phyloP scores from a whole-genome alignment of 768 basidiomycete genomes.

The Stropharia rugosoannulata region DNA sequence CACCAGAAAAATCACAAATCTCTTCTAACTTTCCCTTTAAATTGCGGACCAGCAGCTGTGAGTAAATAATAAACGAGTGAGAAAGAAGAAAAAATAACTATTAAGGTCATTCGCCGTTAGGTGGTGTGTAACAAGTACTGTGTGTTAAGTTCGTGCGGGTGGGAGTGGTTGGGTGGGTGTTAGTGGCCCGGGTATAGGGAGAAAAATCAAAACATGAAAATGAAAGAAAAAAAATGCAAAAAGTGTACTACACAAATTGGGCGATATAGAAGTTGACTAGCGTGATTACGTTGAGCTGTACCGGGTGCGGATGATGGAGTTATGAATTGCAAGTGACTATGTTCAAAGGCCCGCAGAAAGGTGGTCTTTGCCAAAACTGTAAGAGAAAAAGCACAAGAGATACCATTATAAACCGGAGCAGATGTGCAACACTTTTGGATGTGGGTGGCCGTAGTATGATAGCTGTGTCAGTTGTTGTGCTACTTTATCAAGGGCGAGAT shows the following conservation, averaged over 20 bases:
- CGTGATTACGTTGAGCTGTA: slow-evolving; percentile 21
- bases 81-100: neutral
- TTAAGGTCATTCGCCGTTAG: slow-evolving; percentile 1
- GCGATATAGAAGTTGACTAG: neutral
- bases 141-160: neutral
- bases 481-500: slow-evolving; percentile 18
- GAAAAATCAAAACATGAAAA: neutral
- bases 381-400: slow-evolving; percentile 3
- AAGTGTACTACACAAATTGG: slow-evolving; percentile 1
- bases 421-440: neutral
- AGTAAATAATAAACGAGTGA: slow-evolving; percentile 9
- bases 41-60: slow-evolving; percentile 10
- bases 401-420: slow-evolving; percentile 2
- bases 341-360: slow-evolving; percentile 18
- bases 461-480: neutral
- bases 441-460: neutral
- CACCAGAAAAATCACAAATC: no score
- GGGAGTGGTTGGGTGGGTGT: neutral
- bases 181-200: slow-evolving; percentile 3
- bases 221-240: slow-evolving; percentile 1
- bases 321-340: slow-evolving; percentile 17
- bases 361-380: slow-evolving; percentile 2
- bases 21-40: slow-evolving; percentile 3
- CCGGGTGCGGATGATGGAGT: slow-evolving; percentile 9
- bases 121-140: neutral